Percentiles rank a stretch among this genome's conserved stretches.
These are phyloP conservation scores for Aspergillus pseudoterreus DNA, from an alignment of 2,329 filamentous ascomycete species.

Conservation along the genomic window DNA sequence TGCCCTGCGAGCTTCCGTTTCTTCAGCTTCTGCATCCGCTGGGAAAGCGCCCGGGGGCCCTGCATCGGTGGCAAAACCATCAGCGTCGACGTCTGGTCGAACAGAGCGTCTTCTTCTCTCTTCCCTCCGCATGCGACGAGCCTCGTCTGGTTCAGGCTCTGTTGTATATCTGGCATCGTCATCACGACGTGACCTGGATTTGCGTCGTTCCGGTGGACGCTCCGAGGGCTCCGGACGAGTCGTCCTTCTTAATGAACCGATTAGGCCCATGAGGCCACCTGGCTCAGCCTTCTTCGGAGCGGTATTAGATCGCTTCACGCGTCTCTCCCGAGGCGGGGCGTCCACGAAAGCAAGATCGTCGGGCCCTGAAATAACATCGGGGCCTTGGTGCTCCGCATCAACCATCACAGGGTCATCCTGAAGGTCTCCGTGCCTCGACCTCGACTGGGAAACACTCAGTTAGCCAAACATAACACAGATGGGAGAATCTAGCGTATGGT, in stretches of 20 bases:
- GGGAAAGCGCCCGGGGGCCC: conserved; percentile 28
- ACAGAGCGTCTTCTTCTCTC: conserved; percentile 37
- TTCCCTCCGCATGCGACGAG: conserved; percentile 32
- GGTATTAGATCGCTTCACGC: conserved; percentile 60
- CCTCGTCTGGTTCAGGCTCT: conserved; percentile 36
- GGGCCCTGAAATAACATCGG: conserved; percentile 43
- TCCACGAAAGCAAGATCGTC: conserved; percentile 53
- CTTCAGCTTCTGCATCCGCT: conserved; percentile 40
- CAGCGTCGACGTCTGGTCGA: conserved; percentile 49
- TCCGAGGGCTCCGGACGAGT: conserved; percentile 23
- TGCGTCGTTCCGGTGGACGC: conserved; percentile 30
- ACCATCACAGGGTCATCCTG: conserved; percentile 54
- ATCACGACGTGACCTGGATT: conserved; percentile 35
- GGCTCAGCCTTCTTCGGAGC: conserved; percentile 57
- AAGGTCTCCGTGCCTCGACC: conserved; percentile 28
- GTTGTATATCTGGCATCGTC: conserved; percentile 30
- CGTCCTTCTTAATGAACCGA: conserved; percentile 47
- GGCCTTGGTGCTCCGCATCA: conserved; percentile 46
- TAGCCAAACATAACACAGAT: neutral
- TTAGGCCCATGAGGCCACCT: conserved; percentile 58
- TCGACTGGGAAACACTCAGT: conserved; percentile 23
- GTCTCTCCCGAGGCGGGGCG: conserved; percentile 46
- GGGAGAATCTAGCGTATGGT: neutral
- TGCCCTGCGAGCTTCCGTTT: conserved; percentile 60
- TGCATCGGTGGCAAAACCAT: conserved; percentile 45